Evolutionary conservation across 2,329 filamentous ascomycete genomes (phyloP).

Genomic region (Penicillium sp.): DNA sequence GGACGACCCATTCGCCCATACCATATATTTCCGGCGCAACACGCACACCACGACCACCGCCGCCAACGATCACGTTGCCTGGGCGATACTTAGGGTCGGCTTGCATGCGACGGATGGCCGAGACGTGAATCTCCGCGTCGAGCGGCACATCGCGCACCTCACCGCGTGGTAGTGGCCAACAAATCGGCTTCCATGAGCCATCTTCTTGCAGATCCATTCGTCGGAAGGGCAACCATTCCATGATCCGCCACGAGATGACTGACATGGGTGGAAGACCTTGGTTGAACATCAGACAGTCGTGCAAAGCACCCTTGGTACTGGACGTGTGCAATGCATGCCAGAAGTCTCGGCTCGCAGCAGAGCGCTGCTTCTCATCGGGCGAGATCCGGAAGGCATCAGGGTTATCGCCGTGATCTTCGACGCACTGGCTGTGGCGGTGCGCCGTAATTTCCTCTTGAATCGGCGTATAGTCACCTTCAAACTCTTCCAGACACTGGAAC

Average conservation of each 20-base stretch:
- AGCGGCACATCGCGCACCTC: slow-evolving; percentile 78
- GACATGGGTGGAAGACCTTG: slow-evolving; percentile 62
- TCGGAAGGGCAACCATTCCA: slow-evolving; percentile 83
- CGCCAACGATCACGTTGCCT: slow-evolving; percentile 79
- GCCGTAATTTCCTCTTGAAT: slow-evolving; percentile 36
- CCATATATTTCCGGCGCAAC: slow-evolving; percentile 66
- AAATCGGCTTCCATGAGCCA: slow-evolving; percentile 78
- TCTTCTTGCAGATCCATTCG: slow-evolving; percentile 77
- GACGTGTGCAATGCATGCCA: slow-evolving; percentile 65
- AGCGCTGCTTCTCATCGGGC: slow-evolving; percentile 33
- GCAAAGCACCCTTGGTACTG: slow-evolving; percentile 61
- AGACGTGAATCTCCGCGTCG: slow-evolving; percentile 73
- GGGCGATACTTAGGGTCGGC: slow-evolving; percentile 70
- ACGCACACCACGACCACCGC: slow-evolving; percentile 73
- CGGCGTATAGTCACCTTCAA: slow-evolving; percentile 43
- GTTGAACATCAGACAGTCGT: slow-evolving; percentile 73
- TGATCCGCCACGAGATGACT: slow-evolving; percentile 73
- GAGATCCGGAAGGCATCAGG: slow-evolving; percentile 22
- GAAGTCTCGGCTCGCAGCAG: slow-evolving; percentile 54
- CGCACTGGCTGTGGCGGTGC: slow-evolving; percentile 21
- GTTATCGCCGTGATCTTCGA: slow-evolving; percentile 21
- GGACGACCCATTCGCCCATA: slow-evolving; percentile 74
- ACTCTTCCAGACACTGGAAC: slow-evolving; percentile 66
- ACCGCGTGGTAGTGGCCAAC: slow-evolving; percentile 78
- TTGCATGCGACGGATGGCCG: slow-evolving; percentile 74